Base-by-base conservation (phyloP, 2,329 filamentous ascomycete genomes). In the Colletotrichum caudatum region DNA sequence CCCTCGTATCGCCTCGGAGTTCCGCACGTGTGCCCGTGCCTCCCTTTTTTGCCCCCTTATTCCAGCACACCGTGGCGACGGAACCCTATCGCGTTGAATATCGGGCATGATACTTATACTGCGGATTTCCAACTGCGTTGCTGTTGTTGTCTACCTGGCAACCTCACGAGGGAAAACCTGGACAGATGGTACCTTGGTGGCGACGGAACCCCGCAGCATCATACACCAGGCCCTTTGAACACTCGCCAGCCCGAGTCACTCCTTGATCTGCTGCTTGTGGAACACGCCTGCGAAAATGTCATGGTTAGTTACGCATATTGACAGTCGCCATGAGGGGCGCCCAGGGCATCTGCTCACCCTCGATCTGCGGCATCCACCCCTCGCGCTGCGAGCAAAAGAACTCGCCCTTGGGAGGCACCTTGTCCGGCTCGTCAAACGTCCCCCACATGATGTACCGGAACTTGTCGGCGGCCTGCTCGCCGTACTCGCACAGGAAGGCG, bases 351-450 rank as follows among this genome's bases (percentile, higher is more conserved):
- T 16, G 14, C 53, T 59, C 74, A 84, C 84, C 79, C 50, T 80
- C 80, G 60, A 86, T 79, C 74, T 85, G 82, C 3, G 84, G 85
- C 84, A 87, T 87, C 87, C 87, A 89, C 1, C 74, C 77, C 6
- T 82, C 79, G 68, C 84, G 78, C 50, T 80, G 76, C 64, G 81
- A 85, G 76, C 85, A 87, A 74, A 87, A 89, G 78, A 88, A 88
- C 73, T 88, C 86, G 0, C 86, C 86, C 74, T 87, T 88, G 0
- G 86, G 86, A 7, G 85, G 83, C 12, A 88, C 76, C 62, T 78
- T 80, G 18, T 85, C 83, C 0, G 83, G 84, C 26, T 86, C 80
- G 67, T 88, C 86, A 5, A 89, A 77, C 0, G 85, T 85, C 1
- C 87, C 86, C 77, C 82, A 83, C 72, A 83, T 78, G 37, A 84